Base-by-base conservation (phyloP, 2,329 filamentous ascomycete species). In the Aspergillus sp. region DNA sequence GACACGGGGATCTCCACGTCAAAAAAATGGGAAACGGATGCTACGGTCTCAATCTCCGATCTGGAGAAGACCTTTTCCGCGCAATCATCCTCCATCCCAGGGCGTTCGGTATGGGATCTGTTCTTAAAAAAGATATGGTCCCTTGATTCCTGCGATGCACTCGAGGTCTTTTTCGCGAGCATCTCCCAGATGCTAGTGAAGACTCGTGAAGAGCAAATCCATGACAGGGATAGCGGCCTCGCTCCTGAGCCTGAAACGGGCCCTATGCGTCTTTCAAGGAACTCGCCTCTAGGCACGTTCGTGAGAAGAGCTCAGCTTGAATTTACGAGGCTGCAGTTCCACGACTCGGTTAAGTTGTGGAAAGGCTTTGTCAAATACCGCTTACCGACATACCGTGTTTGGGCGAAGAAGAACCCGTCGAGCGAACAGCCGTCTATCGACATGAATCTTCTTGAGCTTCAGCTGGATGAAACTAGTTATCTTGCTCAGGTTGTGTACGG, bases 51-150 rank as follows among this genome's bases (percentile, higher is more conserved):
- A n/a, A 69, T 75, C 38, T 51, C 65, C 19, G 72, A 72, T 47
- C 71, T 81, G 45, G 73, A 80, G 56, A 60, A 72, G 52, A 67
- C 72, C 3, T 67, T 78, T 4, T 67, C 70, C 19, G 47, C 51
- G 30, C 73, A 71, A 52, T 59, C 68, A 10, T 80, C 78, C 1
- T 74, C 67, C 7, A 71, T 88, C 48, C 86, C 89, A 0, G 89
- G 89, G 2, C 79, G 86, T 43, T 85, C 80, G n/a, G 71, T 96
- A n/a, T 93, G 90, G 82, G 90, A 97, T 62, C 73, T 86, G 2
- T 88, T 96, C 48, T 77, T 97, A 10, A 80, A 81, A 47, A 85
- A 83, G 53, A 73, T 97, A 20, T 97, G 93, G 91, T 77, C 78
- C 13, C 81, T 97, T 55, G 83, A 90, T 61, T 91, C 86, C 17